Conservation (phyloP, 305 asterid genomes). For the Striga hermonthica region DNA sequence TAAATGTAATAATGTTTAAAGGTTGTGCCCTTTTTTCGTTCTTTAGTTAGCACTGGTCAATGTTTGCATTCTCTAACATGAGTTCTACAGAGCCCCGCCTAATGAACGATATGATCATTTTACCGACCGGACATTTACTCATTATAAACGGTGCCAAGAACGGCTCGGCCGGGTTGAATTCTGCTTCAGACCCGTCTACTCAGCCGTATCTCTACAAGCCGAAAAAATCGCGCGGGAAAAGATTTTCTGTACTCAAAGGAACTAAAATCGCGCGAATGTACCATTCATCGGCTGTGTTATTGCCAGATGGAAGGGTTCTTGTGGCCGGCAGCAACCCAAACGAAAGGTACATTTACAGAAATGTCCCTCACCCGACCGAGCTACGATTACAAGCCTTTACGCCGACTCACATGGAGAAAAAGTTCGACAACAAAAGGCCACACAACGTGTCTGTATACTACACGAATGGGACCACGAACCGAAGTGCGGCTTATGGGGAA, state of each 20-base stretch:
- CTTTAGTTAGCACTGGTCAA: too few relatives aligned
- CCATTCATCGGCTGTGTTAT: constrained; percentile 54
- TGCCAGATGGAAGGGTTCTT: constrained; percentile 59
- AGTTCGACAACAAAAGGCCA: constrained; percentile 22
- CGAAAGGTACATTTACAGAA: constrained; percentile 33
- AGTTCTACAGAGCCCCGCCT: constrained; percentile 35
- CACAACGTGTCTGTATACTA: neutral
- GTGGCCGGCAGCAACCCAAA: constrained; percentile 68
- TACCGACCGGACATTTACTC: constrained; percentile 57
- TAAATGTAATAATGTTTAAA: neutral
- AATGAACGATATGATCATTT: constrained; percentile 59
- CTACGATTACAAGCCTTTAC: constrained; percentile 57
- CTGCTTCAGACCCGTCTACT: constrained; percentile 40
- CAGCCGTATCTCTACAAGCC: constrained; percentile 59
- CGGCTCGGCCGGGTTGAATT: constrained; percentile 54
- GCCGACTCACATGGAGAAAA: constrained; percentile 42
- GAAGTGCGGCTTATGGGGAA: constrained; percentile 37
- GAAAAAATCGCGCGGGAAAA: constrained; percentile 33
- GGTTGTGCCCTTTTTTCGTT: too few relatives aligned
- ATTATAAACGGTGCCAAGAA: constrained; percentile 57
- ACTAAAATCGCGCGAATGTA: constrained; percentile 61
- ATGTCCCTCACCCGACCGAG: constrained; percentile 52
- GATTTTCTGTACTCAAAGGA: constrained; percentile 43
- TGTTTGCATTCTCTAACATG: neutral
- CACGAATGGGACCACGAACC: neutral